A percentile compares a stretch with the other conserved stretches of the same genome.
phyloP scores from a whole-genome alignment of 768 basidiomycete species.

The Cyclocybe aegerita region DNA sequence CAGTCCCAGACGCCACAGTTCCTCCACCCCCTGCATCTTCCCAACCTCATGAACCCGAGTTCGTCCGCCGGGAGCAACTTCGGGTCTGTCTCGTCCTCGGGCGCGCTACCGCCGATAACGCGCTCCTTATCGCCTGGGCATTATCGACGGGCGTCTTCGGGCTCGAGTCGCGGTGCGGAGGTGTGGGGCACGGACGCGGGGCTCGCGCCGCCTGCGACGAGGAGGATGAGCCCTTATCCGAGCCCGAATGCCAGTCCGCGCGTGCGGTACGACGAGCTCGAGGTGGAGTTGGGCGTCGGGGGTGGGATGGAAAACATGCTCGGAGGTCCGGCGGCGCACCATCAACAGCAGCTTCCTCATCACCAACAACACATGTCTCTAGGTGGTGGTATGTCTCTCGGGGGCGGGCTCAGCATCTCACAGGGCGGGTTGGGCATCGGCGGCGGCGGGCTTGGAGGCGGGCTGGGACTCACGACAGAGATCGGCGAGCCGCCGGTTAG shows the following conservation, averaged over 20 bases:
- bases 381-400: not conserved
- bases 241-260: constrained; percentile 67
- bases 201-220: constrained; percentile 7
- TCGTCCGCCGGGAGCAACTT: not conserved
- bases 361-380: no score
- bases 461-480: constrained; percentile 8
- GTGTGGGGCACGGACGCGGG: constrained; percentile 22
- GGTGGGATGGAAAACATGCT: constrained; percentile 11
- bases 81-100: not conserved
- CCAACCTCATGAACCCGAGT: not conserved
- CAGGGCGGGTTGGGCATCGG: constrained; percentile 7
- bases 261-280: constrained; percentile 50
- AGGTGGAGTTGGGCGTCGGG: constrained; percentile 19
- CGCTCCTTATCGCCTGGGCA: no score
- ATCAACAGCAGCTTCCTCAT: no score
- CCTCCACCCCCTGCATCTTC: constrained; percentile 12
- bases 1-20: constrained; percentile 6
- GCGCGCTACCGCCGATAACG: no score
- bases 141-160: constrained; percentile 37
- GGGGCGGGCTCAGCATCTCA: constrained; percentile 6
- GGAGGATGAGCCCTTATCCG: constrained; percentile 61
- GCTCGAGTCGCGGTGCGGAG: constrained; percentile 39
- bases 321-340: not conserved
- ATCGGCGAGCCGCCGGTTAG: constrained; percentile 25
- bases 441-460: constrained; percentile 6